These are phyloP conservation scores for Brassica hybrid DNA, from an alignment of 441 rosid species.

Conservation along the genomic window DNA sequence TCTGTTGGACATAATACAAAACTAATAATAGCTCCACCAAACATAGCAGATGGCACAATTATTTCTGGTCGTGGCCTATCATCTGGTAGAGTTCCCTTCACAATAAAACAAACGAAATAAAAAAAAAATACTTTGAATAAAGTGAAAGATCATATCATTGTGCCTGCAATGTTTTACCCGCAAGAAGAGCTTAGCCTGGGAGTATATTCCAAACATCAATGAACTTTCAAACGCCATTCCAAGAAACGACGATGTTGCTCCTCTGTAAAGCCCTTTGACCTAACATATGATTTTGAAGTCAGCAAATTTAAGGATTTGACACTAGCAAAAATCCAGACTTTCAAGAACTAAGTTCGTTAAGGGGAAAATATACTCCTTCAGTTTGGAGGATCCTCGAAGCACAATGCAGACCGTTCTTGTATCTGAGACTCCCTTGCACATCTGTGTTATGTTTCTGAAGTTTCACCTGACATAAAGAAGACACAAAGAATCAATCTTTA, in stretches of 20 bases:
- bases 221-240: constrained; percentile 95
- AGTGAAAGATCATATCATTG: constrained; percentile 1
- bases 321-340: constrained; percentile 4
- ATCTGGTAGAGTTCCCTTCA: constrained; percentile 61
- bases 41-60: constrained; percentile 91
- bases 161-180: constrained; percentile 54
- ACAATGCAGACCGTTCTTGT: constrained; percentile 86
- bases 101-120: constrained; percentile 10
- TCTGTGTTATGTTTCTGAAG: constrained; percentile 89
- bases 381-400: constrained; percentile 72
- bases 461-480: constrained; percentile 62
- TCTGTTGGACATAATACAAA: constrained; percentile 87
- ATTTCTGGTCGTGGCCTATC: constrained; percentile 60
- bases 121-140: background rate
- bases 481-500: background rate
- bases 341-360: background rate
- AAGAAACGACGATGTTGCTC: constrained; percentile 85
- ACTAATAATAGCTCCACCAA: constrained; percentile 87
- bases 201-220: constrained; percentile 85
- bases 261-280: constrained; percentile 90
- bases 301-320: constrained; percentile 4
- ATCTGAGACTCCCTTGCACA: constrained; percentile 61
- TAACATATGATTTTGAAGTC: constrained; percentile 42
- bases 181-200: constrained; percentile 77
- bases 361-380: constrained; percentile 63